Percentiles rank a stretch among this genome's conserved stretches.
phyloP scores from a whole-genome alignment of 2,329 filamentous ascomycete species.

The Nannizzia gypsea region DNA sequence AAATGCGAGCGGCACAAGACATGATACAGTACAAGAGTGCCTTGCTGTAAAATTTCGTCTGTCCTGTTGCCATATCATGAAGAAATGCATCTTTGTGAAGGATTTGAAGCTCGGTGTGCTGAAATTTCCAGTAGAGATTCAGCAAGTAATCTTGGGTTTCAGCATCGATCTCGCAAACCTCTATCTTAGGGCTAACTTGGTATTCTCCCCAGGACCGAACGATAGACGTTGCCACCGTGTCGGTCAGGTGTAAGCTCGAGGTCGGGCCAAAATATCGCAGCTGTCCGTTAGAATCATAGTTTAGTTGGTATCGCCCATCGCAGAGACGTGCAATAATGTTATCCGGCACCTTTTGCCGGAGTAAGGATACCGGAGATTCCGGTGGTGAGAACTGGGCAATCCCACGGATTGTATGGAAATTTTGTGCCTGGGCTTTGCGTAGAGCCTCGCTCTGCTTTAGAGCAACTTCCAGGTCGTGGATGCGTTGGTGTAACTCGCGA shows the following conservation, averaged over 20 bases:
- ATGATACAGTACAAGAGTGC: constrained; percentile 13
- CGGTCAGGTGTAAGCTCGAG: constrained; percentile 9
- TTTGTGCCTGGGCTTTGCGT: background rate
- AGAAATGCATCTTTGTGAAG: constrained; percentile 7
- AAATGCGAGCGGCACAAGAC: constrained; percentile 13
- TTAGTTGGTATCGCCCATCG: constrained; percentile 9
- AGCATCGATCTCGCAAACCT: constrained; percentile 5
- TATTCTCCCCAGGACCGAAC: constrained; percentile 6
- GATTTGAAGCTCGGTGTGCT: constrained; percentile 10
- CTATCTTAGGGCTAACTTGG: background rate
- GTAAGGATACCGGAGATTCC: constrained; percentile 1
- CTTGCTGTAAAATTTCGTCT: constrained; percentile 12
- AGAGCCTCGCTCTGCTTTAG: constrained; percentile 8
- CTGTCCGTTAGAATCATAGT: constrained; percentile 1
- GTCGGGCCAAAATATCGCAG: constrained; percentile 8
- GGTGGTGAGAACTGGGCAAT: constrained; percentile 7
- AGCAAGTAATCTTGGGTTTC: constrained; percentile 10
- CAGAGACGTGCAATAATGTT: constrained; percentile 8
- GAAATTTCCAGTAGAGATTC: constrained; percentile 10
- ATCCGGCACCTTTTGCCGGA: background rate
- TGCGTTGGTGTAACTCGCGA: constrained; percentile 11
- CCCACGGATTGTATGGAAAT: constrained; percentile 4
- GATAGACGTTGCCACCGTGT: constrained; percentile 3
- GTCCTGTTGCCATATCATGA: constrained; percentile 7
- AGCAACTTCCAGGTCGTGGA: constrained; percentile 11